These are phyloP conservation scores for Xerocomus potaroensis DNA, from an alignment of 768 basidiomycete species.

Conservation along the genomic window DNA sequence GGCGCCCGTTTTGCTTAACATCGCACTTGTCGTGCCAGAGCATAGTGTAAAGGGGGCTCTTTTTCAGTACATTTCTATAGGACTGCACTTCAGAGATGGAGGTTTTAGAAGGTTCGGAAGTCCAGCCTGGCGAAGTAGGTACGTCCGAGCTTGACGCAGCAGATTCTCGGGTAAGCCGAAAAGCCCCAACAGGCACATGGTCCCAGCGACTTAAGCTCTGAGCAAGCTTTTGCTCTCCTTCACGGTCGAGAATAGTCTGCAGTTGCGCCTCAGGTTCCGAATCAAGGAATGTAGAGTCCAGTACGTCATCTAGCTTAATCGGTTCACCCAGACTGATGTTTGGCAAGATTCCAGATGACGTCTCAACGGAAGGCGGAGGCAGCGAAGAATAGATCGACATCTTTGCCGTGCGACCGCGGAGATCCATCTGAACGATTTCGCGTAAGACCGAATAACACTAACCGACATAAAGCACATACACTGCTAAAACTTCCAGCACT, in stretches of 20 bases:
- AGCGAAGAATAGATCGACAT: slow-evolving; percentile 33
- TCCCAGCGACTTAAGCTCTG: slow-evolving; percentile 68
- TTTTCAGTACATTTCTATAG: slow-evolving; percentile 44
- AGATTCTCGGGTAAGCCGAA: slow-evolving; percentile 55
- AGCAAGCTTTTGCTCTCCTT: slow-evolving; percentile 37
- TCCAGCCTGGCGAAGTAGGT: slow-evolving; percentile 28
- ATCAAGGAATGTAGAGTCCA: slow-evolving; percentile 69
- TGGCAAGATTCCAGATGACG: slow-evolving; percentile 30
- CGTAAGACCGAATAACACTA: slow-evolving; percentile 8
- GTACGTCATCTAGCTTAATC: slow-evolving; percentile 65
- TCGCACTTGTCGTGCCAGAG: slow-evolving; percentile 41
- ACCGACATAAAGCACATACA: slow-evolving; percentile 27
- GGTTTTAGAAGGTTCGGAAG: slow-evolving; percentile 23
- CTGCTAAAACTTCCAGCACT: slow-evolving; percentile 34
- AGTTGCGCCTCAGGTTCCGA: slow-evolving; percentile 42
- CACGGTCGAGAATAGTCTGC: slow-evolving; percentile 31
- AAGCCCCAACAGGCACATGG: slow-evolving; percentile 65
- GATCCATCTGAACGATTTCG: slow-evolving; percentile 20
- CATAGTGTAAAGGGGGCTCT: slow-evolving; percentile 53
- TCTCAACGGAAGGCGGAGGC: slow-evolving; percentile 35
- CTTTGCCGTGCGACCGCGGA: slow-evolving; percentile 30
- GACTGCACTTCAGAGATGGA: slow-evolving; percentile 19
- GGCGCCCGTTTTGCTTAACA: slow-evolving; percentile 19
- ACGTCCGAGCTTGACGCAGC: slow-evolving; percentile 23
- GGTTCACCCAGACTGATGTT: slow-evolving; percentile 45